A percentile compares a stretch with the other conserved stretches of the same genome.
phyloP scores from a whole-genome alignment of 495 filamentous ascomycete species.

The Penicillium verhagenii region DNA sequence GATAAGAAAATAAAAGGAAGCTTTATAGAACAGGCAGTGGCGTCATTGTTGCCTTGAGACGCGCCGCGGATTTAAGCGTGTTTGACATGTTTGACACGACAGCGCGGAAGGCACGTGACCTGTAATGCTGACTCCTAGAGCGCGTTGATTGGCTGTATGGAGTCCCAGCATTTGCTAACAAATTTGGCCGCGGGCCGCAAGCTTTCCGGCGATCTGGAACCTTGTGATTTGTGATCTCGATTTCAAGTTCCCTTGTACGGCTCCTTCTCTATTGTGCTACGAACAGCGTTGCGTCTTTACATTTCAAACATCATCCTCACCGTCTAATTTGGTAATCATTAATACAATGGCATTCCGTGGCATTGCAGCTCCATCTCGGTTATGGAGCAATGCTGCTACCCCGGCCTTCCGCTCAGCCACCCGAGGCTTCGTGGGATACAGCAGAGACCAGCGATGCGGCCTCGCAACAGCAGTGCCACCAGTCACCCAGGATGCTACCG shows the following conservation, averaged over 20 bases:
- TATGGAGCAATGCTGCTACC: slow-evolving; percentile 25
- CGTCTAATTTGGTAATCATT: background rate
- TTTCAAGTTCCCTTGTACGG: background rate
- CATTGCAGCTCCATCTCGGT: slow-evolving; percentile 31
- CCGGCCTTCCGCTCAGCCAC: slow-evolving; percentile 20
- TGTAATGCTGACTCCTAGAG: slow-evolving; percentile 27
- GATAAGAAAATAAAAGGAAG: background rate
- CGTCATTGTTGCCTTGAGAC: slow-evolving; percentile 26
- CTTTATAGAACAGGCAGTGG: background rate
- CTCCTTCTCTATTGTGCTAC: too few relatives aligned
- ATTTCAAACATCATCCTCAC: too few relatives aligned
- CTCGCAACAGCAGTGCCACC: slow-evolving; percentile 71
- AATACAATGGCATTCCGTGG: slow-evolving; percentile 40
- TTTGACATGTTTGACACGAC: slow-evolving; percentile 22
- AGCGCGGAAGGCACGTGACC: slow-evolving; percentile 43
- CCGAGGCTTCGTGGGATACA: slow-evolving; percentile 23
- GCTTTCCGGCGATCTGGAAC: slow-evolving; percentile 7
- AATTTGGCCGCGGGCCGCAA: slow-evolving; percentile 6
- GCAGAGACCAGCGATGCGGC: slow-evolving; percentile 27
- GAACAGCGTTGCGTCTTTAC: too few relatives aligned
- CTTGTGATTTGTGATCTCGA: background rate
- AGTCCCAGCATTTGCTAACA: background rate
- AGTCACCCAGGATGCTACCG: slow-evolving; percentile 65
- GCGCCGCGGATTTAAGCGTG: slow-evolving; percentile 7
- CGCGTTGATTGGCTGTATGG: slow-evolving; percentile 27